These are phyloP conservation scores for Colletotrichum navitas DNA, from an alignment of 2,329 filamentous ascomycete species.

Conservation along the genomic window DNA sequence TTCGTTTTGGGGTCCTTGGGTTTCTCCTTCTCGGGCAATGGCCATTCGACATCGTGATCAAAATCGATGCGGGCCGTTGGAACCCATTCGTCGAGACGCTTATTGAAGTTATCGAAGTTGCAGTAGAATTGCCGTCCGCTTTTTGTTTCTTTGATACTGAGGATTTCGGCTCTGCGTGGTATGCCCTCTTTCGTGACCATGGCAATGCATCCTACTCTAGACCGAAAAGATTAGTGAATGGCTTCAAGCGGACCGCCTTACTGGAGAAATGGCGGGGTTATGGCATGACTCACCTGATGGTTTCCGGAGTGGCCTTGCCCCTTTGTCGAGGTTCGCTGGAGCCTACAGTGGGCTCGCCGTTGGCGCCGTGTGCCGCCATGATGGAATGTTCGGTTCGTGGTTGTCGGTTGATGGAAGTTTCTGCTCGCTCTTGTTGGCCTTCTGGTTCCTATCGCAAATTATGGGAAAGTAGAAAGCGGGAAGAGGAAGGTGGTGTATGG, in stretches of 20 bases:
- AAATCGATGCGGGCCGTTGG: slow-evolving; percentile 86
- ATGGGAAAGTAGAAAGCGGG: background rate
- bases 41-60: slow-evolving; percentile 94
- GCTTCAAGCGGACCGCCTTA: background rate
- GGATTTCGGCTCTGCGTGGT: slow-evolving; percentile 90
- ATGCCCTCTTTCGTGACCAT: slow-evolving; percentile 80
- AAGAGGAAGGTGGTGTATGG: slow-evolving; percentile 35
- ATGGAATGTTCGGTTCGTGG: slow-evolving; percentile 50
- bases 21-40: slow-evolving; percentile 86
- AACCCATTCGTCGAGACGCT: slow-evolving; percentile 88
- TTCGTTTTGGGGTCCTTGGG: slow-evolving; percentile 83
- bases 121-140: slow-evolving; percentile 93
- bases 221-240: slow-evolving; percentile 12
- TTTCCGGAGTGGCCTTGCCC: slow-evolving; percentile 86
- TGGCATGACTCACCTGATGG: slow-evolving; percentile 73
- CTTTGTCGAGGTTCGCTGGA: slow-evolving; percentile 74
- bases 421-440: background rate
- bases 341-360: slow-evolving; percentile 67
- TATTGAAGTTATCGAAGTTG: slow-evolving; percentile 99
- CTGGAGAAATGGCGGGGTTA: background rate
- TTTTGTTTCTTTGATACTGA: slow-evolving; percentile 93
- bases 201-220: slow-evolving; percentile 68
- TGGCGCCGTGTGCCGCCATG: slow-evolving; percentile 66
- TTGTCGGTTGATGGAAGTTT: slow-evolving; percentile 31
- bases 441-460: slow-evolving; percentile 13